Conservation (phyloP, 202 grass and related monocot species). For the Zoysia matrella region DNA sequence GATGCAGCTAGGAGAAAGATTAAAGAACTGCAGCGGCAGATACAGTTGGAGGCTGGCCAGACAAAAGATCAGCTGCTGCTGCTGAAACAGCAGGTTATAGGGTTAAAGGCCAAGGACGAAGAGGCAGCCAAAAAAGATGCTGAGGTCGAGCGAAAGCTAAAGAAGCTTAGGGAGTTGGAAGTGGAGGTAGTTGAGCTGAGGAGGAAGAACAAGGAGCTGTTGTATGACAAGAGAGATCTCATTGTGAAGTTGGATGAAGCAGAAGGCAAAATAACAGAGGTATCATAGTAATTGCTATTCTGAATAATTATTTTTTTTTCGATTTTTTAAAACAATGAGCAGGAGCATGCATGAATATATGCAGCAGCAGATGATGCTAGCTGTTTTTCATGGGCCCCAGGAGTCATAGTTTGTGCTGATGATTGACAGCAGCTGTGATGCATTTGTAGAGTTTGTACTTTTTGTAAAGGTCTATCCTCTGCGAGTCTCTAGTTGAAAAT, state of each 20-base stretch:
- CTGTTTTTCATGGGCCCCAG: conserved; percentile 12
- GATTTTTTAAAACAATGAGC: no score
- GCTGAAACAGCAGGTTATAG: conserved; percentile 83
- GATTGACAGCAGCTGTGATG: conserved; percentile 35
- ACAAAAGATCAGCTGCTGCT: conserved; percentile 85
- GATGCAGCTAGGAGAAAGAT: conserved; percentile 71
- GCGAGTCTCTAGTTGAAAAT: conserved; percentile 36
- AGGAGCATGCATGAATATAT: not conserved
- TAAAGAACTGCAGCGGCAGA: conserved; percentile 84
- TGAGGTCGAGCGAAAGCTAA: conserved; percentile 77
- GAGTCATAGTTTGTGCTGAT: conserved; percentile 11
- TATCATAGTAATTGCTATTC: conserved; percentile 27
- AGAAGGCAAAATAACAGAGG: conserved; percentile 66
- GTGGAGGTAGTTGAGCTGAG: conserved; percentile 86
- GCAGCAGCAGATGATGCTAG: conserved; percentile 13
- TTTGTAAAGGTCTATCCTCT: conserved; percentile 13
- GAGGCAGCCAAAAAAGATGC: conserved; percentile 71
- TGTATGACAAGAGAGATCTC: conserved; percentile 94
- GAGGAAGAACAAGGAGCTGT: conserved; percentile 87
- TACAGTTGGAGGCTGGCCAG: conserved; percentile 75
- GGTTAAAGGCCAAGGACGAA: conserved; percentile 75
- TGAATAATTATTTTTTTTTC: not conserved
- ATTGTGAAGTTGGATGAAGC: conserved; percentile 76
- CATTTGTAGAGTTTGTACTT: not conserved
- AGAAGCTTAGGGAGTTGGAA: conserved; percentile 72